Percentiles rank a stretch among this genome's conserved stretches.
Evolutionary conservation across 805 yeast genomes (phyloP).

Genomic region (Lipomyces spencermartinsiae): DNA sequence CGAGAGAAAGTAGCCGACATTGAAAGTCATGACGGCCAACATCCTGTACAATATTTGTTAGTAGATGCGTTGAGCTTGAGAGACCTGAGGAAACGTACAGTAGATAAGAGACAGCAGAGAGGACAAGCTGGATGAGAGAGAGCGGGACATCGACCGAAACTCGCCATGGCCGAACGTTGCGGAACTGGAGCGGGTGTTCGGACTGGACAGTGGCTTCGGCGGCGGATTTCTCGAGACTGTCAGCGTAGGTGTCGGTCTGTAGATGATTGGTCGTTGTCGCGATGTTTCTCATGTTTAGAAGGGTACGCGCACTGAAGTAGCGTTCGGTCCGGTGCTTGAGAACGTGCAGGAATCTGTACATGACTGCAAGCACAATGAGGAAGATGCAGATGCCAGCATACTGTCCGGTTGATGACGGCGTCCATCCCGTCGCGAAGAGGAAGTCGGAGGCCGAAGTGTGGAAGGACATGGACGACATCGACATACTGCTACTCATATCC

Average conservation of each 20-base stretch:
- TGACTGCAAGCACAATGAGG: slow-evolving; percentile 41
- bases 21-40: slow-evolving; percentile 44
- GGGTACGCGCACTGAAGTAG: slow-evolving; percentile 24
- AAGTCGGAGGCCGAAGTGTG: slow-evolving; percentile 39
- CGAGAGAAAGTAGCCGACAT: slow-evolving; percentile 43
- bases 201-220: neutral
- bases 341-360: slow-evolving; percentile 37
- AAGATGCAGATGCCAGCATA: slow-evolving; percentile 45
- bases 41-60: slow-evolving; percentile 20
- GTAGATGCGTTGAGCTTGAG: neutral
- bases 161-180: slow-evolving; percentile 38
- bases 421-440: slow-evolving; percentile 41
- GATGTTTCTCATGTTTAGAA: neutral
- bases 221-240: slow-evolving; percentile 15
- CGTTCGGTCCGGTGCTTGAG: slow-evolving; percentile 32
- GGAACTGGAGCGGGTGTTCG: slow-evolving; percentile 15
- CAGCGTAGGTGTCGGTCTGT: slow-evolving; percentile 7
- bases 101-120: slow-evolving; percentile 37
- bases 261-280: neutral
- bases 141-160: slow-evolving; percentile 39
- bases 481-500: slow-evolving; percentile 6
- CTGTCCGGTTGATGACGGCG: slow-evolving; percentile 40
- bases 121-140: slow-evolving; percentile 35
- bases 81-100: slow-evolving; percentile 18
- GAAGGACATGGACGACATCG: slow-evolving; percentile 39